Conservation (phyloP, 2,329 filamentous ascomycete species). For the Raffaelea deltoideospora region DNA sequence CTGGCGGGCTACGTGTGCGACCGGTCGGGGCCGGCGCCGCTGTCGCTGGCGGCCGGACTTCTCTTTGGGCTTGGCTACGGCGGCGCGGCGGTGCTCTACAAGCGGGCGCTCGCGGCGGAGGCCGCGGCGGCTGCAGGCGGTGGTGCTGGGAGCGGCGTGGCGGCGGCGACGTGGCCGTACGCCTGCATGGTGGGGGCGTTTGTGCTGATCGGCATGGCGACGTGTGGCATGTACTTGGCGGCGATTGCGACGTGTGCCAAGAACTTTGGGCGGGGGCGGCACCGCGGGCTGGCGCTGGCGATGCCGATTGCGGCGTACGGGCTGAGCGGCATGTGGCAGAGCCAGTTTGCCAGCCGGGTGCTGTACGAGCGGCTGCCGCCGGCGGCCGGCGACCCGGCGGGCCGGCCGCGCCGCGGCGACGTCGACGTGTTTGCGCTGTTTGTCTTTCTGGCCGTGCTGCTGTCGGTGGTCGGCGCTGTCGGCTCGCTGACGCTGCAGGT, state of each 20-base stretch:
- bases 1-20: slow-evolving; percentile 86
- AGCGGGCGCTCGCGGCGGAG: slow-evolving; percentile 25
- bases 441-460: slow-evolving; percentile 61
- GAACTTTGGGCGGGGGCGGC: slow-evolving; percentile 84
- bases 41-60: slow-evolving; percentile 56
- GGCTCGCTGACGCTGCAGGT: slow-evolving; percentile 63
- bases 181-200: slow-evolving; percentile 77
- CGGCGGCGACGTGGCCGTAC: slow-evolving; percentile 63
- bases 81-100: slow-evolving; percentile 66
- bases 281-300: slow-evolving; percentile 78
- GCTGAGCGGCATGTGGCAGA: slow-evolving; percentile 89
- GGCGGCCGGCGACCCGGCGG: slow-evolving; percentile 31
- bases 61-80: slow-evolving; percentile 73
- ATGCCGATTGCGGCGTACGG: slow-evolving; percentile 87
- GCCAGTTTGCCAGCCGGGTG: slow-evolving; percentile 67
- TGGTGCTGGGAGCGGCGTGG: slow-evolving; percentile 27
- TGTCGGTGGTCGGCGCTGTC: slow-evolving; percentile 54
- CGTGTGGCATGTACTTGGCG: slow-evolving; percentile 76
- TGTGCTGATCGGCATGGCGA: slow-evolving; percentile 65
- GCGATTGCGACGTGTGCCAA: slow-evolving; percentile 94
- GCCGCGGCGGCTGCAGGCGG: slow-evolving; percentile 16
- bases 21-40: slow-evolving; percentile 62
- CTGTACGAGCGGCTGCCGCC: slow-evolving; percentile 52
- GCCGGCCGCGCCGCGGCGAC: slow-evolving; percentile 31
- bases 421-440: slow-evolving; percentile 77